Conservation (phyloP, 148 eudicot species). For the Cornus suecica region DNA sequence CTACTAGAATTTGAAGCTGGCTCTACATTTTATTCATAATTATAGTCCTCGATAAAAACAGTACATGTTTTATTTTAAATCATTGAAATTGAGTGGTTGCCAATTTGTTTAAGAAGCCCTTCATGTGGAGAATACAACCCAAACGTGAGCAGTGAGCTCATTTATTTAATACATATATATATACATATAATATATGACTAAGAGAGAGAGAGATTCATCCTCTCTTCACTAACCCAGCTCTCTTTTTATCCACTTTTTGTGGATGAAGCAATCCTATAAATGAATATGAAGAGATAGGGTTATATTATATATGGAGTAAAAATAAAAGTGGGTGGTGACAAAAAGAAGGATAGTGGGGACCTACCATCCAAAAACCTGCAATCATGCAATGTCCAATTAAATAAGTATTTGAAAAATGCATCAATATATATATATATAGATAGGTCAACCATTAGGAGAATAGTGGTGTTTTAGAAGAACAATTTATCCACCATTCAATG, state of each 20-base stretch:
- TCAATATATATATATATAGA: not conserved
- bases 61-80: not conserved
- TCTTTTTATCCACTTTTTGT: not conserved
- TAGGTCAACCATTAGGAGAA: conserved; percentile 32
- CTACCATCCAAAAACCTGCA: not conserved
- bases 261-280: not conserved
- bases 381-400: not conserved
- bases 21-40: no score
- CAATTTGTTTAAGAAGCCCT: conserved; percentile 5
- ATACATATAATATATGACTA: not conserved
- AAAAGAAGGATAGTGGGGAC: not conserved
- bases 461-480: conserved; percentile 13
- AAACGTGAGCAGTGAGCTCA: conserved; percentile 9
- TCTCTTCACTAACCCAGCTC: not conserved
- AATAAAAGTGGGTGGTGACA: not conserved
- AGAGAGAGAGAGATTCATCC: not conserved
- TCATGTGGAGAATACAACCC: conserved; percentile 1
- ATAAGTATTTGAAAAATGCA: no score
- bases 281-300: not conserved
- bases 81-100: not conserved
- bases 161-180: not conserved
- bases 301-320: not conserved
- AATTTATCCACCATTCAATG: not conserved
- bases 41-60: no score
- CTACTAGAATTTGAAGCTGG: no score